Conservation (phyloP, 768 basidiomycete species). For the Dioszegia hungarica region DNA sequence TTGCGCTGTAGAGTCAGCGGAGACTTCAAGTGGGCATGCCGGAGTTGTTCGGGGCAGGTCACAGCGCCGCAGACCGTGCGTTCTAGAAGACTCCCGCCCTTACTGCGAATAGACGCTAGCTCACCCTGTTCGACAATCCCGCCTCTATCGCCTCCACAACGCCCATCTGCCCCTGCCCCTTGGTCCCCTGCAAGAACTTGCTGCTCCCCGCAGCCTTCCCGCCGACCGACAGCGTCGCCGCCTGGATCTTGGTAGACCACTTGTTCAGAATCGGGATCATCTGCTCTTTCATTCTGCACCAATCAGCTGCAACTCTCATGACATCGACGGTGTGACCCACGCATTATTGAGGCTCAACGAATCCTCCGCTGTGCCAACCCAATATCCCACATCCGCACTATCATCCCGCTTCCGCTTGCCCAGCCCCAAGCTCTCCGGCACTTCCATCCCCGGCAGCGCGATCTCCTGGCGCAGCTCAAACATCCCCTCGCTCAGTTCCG, state of each 20-base stretch:
- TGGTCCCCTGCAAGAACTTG: conserved; percentile 53
- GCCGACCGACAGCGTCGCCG: conserved; percentile 70
- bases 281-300: conserved; percentile 61
- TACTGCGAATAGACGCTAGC: too few species aligned
- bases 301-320: conserved; percentile 36
- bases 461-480: conserved; percentile 48
- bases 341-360: conserved; percentile 27
- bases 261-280: conserved; percentile 75
- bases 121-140: conserved; percentile 52
- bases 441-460: conserved; percentile 24
- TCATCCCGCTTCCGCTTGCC: conserved; percentile 35
- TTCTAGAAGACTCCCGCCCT: too few species aligned
- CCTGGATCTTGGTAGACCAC: conserved; percentile 94
- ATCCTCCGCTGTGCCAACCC: conserved; percentile 27
- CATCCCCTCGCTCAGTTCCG: conserved; percentile 33
- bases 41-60: too few species aligned
- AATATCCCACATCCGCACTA: conserved; percentile 29
- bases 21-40: too few species aligned
- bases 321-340: conserved; percentile 25
- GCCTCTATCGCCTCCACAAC: conserved; percentile 75
- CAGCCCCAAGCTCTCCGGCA: conserved; percentile 7
- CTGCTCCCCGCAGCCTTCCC: conserved; percentile 57
- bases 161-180: conserved; percentile 14
- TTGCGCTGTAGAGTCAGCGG: not conserved
- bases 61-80: too few species aligned